phyloP scores from a whole-genome alignment of 140 eudicot species.

The Flaveria floridana region DNA sequence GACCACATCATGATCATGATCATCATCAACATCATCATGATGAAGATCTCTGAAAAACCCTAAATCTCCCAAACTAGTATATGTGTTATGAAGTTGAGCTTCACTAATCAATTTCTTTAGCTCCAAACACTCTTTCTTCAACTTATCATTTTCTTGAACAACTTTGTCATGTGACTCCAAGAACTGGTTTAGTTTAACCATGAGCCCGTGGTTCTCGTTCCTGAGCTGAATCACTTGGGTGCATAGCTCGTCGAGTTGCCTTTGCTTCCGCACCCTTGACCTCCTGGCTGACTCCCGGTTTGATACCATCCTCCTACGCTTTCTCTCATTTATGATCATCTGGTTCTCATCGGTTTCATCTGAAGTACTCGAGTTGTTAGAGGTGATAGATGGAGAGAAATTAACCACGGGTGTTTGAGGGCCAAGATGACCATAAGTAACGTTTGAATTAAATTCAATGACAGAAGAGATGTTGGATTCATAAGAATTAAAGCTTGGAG shows the following conservation, averaged over 20 bases:
- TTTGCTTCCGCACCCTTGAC: constrained; percentile 80
- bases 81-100: constrained; percentile 50
- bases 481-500: constrained; percentile 16
- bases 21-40: constrained; percentile 10
- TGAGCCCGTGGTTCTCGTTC: constrained; percentile 50
- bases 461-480: constrained; percentile 30
- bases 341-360: constrained; percentile 36
- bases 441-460: constrained; percentile 29
- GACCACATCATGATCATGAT: constrained; percentile 30
- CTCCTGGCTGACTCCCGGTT: constrained; percentile 82
- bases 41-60: constrained; percentile 11
- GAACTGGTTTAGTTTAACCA: constrained; percentile 47
- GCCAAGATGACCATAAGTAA: constrained; percentile 27
- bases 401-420: background rate
- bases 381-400: background rate
- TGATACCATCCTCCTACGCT: constrained; percentile 69
- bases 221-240: constrained; percentile 54
- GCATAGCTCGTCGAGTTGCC: constrained; percentile 74
- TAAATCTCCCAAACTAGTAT: constrained; percentile 43
- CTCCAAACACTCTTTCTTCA: constrained; percentile 59
- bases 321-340: constrained; percentile 54
- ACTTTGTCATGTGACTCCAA: constrained; percentile 51
- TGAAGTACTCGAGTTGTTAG: constrained; percentile 20
- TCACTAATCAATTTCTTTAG: constrained; percentile 53
- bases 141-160: constrained; percentile 47